Evolutionary conservation across 208 protist genomes (phyloP), one percentile per base, ranked within the genome.

Genomic region (Zelonia costaricensis): DNA sequence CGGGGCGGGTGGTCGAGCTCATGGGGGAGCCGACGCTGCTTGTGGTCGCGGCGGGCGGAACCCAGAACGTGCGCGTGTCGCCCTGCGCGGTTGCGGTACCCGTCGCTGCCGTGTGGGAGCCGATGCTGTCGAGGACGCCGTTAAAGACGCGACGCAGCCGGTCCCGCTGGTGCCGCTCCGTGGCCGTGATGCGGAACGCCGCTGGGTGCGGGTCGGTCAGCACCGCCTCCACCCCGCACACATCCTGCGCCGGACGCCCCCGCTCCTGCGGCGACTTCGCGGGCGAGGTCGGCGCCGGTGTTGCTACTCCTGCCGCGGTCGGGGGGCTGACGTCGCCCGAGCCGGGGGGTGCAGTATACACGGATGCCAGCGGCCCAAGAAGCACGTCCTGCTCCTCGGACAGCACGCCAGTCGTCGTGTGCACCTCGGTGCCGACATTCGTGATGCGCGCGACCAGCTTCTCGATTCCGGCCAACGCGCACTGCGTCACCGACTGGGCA

Each of bases 391-490:
- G 54, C 27, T 63, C 52, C 16, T 39, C 40, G 4, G 57, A 39
- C 23, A 91, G 58, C 3, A 84, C 68, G 6, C 48, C 13, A 4
- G 53, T 76, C 27, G 69, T 56, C 13, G 70, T 35, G 39, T 71
- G 39, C 18, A 84, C 23, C 9, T 52, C 10, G 4, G 38, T 47
- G 27, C 78, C 84, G 0, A 65, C 65, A 12, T 60, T 43, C 1
- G 66, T 49, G 57, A 85, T 45, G 4, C 27, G 47, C 48, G 52
- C 43, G 48, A 87, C 12, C 12, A 91, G 62, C 9, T 58, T 23
- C 64, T 59, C 31, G 20, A 74, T 76, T 0, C 63, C 71, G 43
- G 60, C 30, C 36, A 83, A 16, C 23, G 77, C 25, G 33, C 55
- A 71, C 28, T 51, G 43, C n/a, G 49, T 47, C 39, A 80, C 42